Conservation (phyloP, 2,329 filamentous ascomycete species). For the Colletotrichum sp. region DNA sequence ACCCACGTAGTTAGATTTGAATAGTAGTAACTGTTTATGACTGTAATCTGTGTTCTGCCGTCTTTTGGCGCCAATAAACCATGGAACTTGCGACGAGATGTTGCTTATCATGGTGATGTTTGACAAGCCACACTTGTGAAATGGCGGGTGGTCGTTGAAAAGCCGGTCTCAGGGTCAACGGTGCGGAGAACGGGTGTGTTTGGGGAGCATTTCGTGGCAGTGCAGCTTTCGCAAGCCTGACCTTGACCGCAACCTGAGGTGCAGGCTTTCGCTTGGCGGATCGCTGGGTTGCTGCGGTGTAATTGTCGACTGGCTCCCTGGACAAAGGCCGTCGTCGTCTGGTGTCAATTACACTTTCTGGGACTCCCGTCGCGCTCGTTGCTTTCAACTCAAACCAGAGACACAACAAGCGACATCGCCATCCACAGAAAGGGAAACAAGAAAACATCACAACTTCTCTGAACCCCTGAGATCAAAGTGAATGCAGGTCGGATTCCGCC, state of each 20-base stretch:
- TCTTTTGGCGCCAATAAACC: not conserved
- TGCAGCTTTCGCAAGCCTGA: not conserved
- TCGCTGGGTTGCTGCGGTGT: not conserved
- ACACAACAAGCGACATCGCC: not conserved
- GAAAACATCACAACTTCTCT: not conserved
- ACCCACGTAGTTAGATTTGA: slow-evolving; percentile 8
- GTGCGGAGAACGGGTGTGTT: slow-evolving; percentile 9
- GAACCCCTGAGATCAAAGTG: slow-evolving; percentile 26
- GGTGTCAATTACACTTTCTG: not conserved
- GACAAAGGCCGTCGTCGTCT: not conserved
- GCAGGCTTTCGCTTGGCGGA: not conserved
- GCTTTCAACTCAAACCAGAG: not conserved
- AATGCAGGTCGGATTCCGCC: slow-evolving; percentile 58
- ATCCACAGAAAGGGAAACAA: not conserved
- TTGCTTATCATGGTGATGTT: not conserved
- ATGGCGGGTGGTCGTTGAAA: not conserved
- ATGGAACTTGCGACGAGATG: not conserved
- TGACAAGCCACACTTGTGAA: not conserved
- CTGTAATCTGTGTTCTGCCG: not conserved
- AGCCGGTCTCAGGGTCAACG: slow-evolving; percentile 9
- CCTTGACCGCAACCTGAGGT: not conserved
- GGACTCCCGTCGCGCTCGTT: not conserved
- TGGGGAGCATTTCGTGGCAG: not conserved
- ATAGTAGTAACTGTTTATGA: slow-evolving; percentile 17
- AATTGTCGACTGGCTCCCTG: not conserved